Evolutionary conservation across 2,329 filamentous ascomycete genomes (phyloP).

Genomic region (Cercospora canescens): DNA sequence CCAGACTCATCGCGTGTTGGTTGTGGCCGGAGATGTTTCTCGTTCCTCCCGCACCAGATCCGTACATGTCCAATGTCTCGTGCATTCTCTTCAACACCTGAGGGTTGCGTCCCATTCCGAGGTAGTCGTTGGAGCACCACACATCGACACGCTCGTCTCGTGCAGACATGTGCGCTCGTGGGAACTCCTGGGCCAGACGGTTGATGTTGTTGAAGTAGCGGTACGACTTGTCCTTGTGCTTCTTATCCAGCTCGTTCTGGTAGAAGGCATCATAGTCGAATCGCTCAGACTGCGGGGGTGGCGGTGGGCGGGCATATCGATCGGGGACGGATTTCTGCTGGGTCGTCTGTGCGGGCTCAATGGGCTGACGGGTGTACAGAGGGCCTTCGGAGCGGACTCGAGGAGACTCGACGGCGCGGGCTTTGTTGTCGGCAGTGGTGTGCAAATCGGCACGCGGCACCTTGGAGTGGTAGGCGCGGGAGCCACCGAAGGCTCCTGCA

Average conservation of each 20-base stretch:
- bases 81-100: slow-evolving; percentile 91
- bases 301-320: slow-evolving; percentile 45
- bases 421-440: slow-evolving; percentile 74
- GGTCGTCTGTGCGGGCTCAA: slow-evolving; percentile 11
- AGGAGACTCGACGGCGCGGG: slow-evolving; percentile 68
- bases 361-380: slow-evolving; percentile 22
- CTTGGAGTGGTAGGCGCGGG: slow-evolving; percentile 49
- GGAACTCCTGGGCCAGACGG: slow-evolving; percentile 92
- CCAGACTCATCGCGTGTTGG: slow-evolving; percentile 83
- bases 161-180: slow-evolving; percentile 84
- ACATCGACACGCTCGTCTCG: slow-evolving; percentile 88
- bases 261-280: slow-evolving; percentile 96
- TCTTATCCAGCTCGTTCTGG: slow-evolving; percentile 86
- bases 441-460: slow-evolving; percentile 74
- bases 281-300: slow-evolving; percentile 54
- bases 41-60: slow-evolving; percentile 91
- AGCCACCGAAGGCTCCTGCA: slow-evolving; percentile 51
- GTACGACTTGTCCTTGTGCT: slow-evolving; percentile 99
- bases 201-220: slow-evolving; percentile 99
- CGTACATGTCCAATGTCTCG: slow-evolving; percentile 89
- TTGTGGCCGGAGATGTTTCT: slow-evolving; percentile 99
- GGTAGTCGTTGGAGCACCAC: slow-evolving; percentile 99
- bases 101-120: slow-evolving; percentile 93
- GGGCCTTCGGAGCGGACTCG: slow-evolving; percentile 26
- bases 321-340: slow-evolving; percentile 18